Conservation (phyloP, 164 flowering plant species). For the Hamamelis virginiana region DNA sequence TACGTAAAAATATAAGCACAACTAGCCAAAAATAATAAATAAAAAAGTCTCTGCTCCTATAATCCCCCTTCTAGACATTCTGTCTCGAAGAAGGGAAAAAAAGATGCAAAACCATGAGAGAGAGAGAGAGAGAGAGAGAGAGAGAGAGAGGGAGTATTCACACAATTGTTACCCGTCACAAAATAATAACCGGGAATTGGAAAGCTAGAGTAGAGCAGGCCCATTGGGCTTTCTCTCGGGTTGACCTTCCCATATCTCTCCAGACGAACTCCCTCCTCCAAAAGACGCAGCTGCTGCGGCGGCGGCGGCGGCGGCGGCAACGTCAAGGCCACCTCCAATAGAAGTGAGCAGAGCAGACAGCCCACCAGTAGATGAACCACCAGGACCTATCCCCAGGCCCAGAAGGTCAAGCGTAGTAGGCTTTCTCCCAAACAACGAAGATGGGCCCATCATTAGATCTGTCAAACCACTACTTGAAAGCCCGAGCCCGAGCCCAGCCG, state of each 20-base stretch:
- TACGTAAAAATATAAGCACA: too few species aligned
- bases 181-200: too few species aligned
- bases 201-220: slow-evolving; percentile 10
- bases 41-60: too few species aligned
- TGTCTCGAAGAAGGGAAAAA: too few species aligned
- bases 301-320: slow-evolving; percentile 9
- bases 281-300: slow-evolving; percentile 12
- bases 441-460: slow-evolving; percentile 40
- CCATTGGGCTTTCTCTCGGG: slow-evolving; percentile 24
- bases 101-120: too few species aligned
- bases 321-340: slow-evolving; percentile 25
- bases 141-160: too few species aligned
- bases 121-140: too few species aligned
- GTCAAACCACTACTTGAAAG: slow-evolving; percentile 25
- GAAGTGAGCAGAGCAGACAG: slow-evolving; percentile 44
- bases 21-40: too few species aligned
- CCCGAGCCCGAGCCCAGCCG: slow-evolving; percentile 46
- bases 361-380: slow-evolving; percentile 26
- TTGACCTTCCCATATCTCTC: slow-evolving; percentile 26
- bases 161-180: too few species aligned
- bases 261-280: slow-evolving; percentile 28
- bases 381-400: slow-evolving; percentile 51
- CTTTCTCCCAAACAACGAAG: slow-evolving; percentile 40
- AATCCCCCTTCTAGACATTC: too few species aligned
- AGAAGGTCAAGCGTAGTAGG: slow-evolving; percentile 68